Evolutionary conservation across 2,329 filamentous ascomycete genomes (phyloP).

Genomic region (Diaporthe eres): DNA sequence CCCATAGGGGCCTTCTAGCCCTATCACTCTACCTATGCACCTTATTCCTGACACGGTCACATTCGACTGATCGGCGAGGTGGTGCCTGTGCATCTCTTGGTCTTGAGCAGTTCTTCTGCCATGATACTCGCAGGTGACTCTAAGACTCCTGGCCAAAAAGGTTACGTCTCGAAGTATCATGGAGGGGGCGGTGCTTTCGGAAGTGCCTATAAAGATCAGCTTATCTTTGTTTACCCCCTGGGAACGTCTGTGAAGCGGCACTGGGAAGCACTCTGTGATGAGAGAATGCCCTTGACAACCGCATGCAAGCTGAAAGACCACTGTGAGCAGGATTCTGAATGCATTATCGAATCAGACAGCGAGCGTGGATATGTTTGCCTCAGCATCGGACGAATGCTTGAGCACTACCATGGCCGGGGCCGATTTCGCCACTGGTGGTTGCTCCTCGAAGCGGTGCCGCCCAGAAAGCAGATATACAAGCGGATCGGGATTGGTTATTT

Average conservation of each 20-base stretch:
- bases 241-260: not conserved
- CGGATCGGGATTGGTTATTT: not conserved
- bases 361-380: not conserved
- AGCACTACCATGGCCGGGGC: not conserved
- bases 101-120: not conserved
- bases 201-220: not conserved
- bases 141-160: not conserved
- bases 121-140: not conserved
- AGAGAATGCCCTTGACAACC: not conserved
- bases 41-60: too few species aligned
- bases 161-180: not conserved
- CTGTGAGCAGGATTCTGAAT: not conserved
- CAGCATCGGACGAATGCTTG: not conserved
- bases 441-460: not conserved
- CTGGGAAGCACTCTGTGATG: not conserved
- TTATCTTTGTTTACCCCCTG: not conserved
- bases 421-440: not conserved
- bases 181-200: not conserved
- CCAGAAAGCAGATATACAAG: not conserved
- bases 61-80: not conserved
- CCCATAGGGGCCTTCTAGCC: too few species aligned
- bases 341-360: not conserved
- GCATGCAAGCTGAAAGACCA: not conserved
- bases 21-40: too few species aligned
- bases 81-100: not conserved